Evolutionary conservation across 140 eudicot genomes (phyloP).

Genomic region (Oenanthe javanica): DNA sequence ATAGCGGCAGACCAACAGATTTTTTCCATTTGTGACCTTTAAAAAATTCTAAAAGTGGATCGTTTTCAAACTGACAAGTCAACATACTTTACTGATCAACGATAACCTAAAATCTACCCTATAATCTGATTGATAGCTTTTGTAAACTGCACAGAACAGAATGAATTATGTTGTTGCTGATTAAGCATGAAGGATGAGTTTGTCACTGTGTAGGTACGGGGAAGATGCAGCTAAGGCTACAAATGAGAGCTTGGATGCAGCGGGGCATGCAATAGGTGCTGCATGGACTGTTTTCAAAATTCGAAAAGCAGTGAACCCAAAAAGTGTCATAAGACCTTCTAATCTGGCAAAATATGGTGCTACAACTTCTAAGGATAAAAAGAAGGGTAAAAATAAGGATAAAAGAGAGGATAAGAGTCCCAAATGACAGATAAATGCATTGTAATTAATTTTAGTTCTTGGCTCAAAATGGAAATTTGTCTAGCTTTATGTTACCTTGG

Average conservation of each 20-base stretch:
- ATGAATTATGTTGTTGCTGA: background rate
- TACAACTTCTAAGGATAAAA: constrained; percentile 30
- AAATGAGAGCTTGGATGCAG: constrained; percentile 84
- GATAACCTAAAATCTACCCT: background rate
- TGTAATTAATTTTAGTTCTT: background rate
- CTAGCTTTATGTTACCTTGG: background rate
- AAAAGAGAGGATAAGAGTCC: constrained; percentile 28
- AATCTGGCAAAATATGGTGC: constrained; percentile 43
- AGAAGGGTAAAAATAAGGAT: constrained; percentile 37
- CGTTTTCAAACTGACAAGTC: background rate
- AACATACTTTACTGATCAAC: background rate
- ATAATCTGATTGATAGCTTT: background rate
- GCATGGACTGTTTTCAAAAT: constrained; percentile 95
- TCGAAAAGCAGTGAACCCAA: constrained; percentile 74
- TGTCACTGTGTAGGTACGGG: constrained; percentile 56
- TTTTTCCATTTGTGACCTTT: background rate
- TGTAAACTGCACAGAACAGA: background rate
- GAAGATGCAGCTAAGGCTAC: constrained; percentile 88
- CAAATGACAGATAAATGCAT: constrained; percentile 5
- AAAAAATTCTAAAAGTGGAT: background rate
- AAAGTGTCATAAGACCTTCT: constrained; percentile 51
- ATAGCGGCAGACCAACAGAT: background rate
- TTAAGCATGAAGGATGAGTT: constrained; percentile 3
- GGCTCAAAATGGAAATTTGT: background rate
- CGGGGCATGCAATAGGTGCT: constrained; percentile 86